A percentile compares a stretch with the other conserved stretches of the same genome.
Evolutionary conservation across 2,329 filamentous ascomycete genomes (phyloP).

Genomic region (Colletotrichum horii): DNA sequence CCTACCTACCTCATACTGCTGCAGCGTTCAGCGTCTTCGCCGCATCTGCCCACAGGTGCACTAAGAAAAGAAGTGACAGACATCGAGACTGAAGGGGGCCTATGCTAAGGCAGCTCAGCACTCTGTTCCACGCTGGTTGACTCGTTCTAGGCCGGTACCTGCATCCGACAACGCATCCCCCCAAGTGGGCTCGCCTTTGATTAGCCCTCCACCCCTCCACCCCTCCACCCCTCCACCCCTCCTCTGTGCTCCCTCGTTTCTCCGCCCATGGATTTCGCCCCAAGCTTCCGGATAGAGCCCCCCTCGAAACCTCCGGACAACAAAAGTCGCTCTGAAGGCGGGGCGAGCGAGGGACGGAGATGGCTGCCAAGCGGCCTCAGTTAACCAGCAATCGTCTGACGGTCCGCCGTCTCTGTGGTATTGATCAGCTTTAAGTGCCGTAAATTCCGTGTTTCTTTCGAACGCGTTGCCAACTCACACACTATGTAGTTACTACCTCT

Average conservation of each 20-base stretch:
- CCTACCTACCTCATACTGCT: neutral
- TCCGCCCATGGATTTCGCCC: neutral
- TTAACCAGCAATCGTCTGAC: neutral
- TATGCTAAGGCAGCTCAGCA: neutral
- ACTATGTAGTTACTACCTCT: neutral
- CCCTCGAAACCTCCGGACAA: neutral
- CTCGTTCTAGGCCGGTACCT: conserved; percentile 18
- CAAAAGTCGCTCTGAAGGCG: neutral
- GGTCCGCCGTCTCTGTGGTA: neutral
- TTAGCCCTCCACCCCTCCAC: neutral
- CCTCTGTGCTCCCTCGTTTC: neutral
- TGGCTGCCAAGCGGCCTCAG: neutral
- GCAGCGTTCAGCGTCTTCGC: neutral
- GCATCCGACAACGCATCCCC: conserved; percentile 18
- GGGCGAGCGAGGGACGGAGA: neutral
- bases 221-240: too few species aligned
- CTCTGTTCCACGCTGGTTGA: neutral
- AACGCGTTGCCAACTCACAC: neutral
- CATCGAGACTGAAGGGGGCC: neutral
- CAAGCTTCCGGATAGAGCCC: neutral
- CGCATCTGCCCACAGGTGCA: neutral
- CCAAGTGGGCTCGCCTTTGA: neutral
- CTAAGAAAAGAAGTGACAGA: neutral
- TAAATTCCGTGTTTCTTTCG: neutral
- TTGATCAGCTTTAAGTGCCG: neutral